Conservation (phyloP, 164 flowering plant genomes). For the Nymphaea colorata region DNA sequence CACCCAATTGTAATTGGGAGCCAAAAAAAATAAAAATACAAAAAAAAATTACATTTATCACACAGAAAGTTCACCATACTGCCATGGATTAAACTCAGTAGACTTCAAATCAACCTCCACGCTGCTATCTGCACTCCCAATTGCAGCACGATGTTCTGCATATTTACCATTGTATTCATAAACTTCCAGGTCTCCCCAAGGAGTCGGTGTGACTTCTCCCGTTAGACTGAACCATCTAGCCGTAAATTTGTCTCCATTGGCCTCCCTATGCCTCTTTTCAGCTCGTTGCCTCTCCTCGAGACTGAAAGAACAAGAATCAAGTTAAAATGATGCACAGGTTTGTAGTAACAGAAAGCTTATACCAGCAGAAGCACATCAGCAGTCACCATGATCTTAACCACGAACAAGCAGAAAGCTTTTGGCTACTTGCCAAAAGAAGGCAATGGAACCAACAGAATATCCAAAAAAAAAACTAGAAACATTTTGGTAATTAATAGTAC, state of each 20-base stretch:
- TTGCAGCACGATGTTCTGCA: constrained; percentile 30
- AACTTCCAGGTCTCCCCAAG: constrained; percentile 87
- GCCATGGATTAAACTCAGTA: constrained; percentile 79
- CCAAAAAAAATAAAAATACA: not conserved
- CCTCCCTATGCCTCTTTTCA: constrained; percentile 70
- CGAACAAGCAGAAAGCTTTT: not conserved
- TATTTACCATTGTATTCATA: constrained; percentile 70
- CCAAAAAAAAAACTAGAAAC: too few species aligned
- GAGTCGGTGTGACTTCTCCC: constrained; percentile 52
- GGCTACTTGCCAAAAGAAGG: not conserved
- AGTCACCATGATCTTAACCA: not conserved
- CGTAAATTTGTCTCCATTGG: constrained; percentile 42
- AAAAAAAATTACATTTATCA: not conserved
- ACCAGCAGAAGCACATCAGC: not conserved
- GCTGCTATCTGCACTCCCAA: not conserved
- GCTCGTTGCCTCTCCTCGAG: constrained; percentile 88
- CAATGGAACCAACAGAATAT: too few species aligned
- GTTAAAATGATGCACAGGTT: not conserved
- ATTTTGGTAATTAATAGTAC: too few species aligned
- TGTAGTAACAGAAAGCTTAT: not conserved
- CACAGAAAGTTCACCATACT: constrained; percentile 24
- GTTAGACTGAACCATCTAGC: constrained; percentile 71
- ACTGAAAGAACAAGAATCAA: constrained; percentile 17
- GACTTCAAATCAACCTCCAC: constrained; percentile 28
- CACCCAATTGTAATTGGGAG: not conserved